Conservation (phyloP, 257 asterid species). For the Nicotiana attenuata region DNA sequence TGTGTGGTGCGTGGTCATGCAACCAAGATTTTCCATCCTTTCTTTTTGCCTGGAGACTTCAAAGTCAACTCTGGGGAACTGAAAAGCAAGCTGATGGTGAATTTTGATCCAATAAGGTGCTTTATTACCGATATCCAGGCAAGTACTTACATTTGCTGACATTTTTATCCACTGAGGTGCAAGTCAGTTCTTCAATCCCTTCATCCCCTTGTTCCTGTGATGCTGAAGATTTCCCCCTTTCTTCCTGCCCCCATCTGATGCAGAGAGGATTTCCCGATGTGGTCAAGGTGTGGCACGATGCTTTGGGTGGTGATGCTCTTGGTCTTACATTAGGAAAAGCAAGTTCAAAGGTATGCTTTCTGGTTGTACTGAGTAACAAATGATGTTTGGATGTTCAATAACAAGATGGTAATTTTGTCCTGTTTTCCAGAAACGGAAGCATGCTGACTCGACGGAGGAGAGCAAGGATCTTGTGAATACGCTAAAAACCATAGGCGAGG, state of each 20-base stretch:
- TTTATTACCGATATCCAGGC: conserved; percentile 69
- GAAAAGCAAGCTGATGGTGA: conserved; percentile 74
- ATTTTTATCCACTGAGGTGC: neutral
- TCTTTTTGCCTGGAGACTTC: conserved; percentile 40
- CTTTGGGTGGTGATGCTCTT: conserved; percentile 88
- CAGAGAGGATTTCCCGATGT: conserved; percentile 65
- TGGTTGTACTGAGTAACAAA: neutral
- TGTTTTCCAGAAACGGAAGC: conserved; percentile 69
- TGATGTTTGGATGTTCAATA: neutral
- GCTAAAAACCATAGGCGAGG: conserved; percentile 62
- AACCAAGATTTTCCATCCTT: conserved; percentile 71
- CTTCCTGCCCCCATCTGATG: conserved; percentile 13
- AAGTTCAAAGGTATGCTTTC: conserved; percentile 46
- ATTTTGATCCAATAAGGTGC: conserved; percentile 76
- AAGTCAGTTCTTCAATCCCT: neutral
- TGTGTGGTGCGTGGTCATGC: conserved; percentile 56
- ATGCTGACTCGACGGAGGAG: conserved; percentile 39
- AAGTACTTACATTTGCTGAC: conserved; percentile 21
- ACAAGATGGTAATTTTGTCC: neutral
- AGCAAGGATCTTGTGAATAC: conserved; percentile 32
- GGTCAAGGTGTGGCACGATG: conserved; percentile 89
- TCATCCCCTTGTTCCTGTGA: neutral
- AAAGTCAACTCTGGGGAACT: conserved; percentile 45
- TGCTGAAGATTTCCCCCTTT: neutral
- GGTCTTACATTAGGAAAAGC: conserved; percentile 73